These are phyloP conservation scores for Melanopsichium pennsylvanicum DNA, from an alignment of 1,284 basidiomycete genomes.

Conservation along the genomic window DNA sequence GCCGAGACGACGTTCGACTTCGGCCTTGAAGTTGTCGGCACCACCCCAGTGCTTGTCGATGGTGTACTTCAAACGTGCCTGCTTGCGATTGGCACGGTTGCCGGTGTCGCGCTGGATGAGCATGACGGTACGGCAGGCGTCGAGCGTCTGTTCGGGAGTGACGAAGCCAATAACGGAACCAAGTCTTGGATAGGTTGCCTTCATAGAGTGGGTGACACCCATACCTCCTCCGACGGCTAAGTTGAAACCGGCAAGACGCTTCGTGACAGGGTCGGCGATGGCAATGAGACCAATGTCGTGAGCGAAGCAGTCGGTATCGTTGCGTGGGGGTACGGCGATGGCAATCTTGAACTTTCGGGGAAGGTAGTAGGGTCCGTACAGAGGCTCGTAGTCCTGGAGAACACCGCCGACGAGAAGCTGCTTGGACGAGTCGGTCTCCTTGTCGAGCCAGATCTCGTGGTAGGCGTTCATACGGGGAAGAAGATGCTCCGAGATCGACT, in stretches of 20 bases:
- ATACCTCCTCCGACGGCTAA: slow-evolving; percentile 81
- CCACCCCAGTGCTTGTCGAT: slow-evolving; percentile 85
- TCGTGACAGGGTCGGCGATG: slow-evolving; percentile 73
- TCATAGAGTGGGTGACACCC: slow-evolving; percentile 98
- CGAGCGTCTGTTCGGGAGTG: slow-evolving; percentile 82
- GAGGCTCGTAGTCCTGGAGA: slow-evolving; percentile 89
- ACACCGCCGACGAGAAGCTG: slow-evolving; percentile 91
- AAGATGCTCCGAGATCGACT: slow-evolving; percentile 83
- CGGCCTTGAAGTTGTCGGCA: slow-evolving; percentile 74
- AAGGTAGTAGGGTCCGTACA: slow-evolving; percentile 96
- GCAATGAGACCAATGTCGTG: slow-evolving; percentile 97
- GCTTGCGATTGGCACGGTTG: slow-evolving; percentile 76
- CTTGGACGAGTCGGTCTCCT: slow-evolving; percentile 63
- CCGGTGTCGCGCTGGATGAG: slow-evolving; percentile 93
- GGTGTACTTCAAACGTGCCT: slow-evolving; percentile 82
- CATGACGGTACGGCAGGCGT: slow-evolving; percentile 91
- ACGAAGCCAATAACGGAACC: slow-evolving; percentile 92
- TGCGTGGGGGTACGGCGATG: slow-evolving; percentile 92
- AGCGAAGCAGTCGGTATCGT: slow-evolving; percentile 94
- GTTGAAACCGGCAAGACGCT: slow-evolving; percentile 67
- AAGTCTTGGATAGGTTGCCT: slow-evolving; percentile 95
- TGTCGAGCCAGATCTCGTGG: slow-evolving; percentile 97
- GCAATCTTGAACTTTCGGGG: slow-evolving; percentile 98
- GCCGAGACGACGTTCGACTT: slow-evolving; percentile 88
- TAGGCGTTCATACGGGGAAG: slow-evolving; percentile 92